phyloP scores from a whole-genome alignment of 257 asterid genomes.

The Solanum sejunctum region DNA sequence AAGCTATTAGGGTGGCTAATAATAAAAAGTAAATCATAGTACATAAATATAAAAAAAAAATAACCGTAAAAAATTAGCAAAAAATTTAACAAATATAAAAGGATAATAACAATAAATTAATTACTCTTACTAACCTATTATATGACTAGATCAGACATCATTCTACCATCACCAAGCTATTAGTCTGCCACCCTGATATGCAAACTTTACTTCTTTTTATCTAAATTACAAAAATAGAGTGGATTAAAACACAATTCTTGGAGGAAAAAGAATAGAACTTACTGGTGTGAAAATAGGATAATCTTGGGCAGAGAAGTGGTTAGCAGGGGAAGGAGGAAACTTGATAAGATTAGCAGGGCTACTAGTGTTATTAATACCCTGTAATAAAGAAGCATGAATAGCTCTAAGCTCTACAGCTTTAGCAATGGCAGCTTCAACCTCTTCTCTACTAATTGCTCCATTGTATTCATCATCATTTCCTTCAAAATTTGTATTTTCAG shows the following conservation, averaged over 20 bases:
- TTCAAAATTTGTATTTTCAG: background rate
- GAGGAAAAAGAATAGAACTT: conserved; percentile 6
- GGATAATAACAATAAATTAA: too few relatives aligned
- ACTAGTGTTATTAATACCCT: conserved; percentile 8
- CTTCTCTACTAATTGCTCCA: conserved; percentile 31
- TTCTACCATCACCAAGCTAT: too few relatives aligned
- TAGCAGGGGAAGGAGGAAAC: conserved; percentile 32
- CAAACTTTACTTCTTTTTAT: too few relatives aligned
- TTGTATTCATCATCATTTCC: conserved; percentile 5
- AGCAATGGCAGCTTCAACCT: conserved; percentile 66
- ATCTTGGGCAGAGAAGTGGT: conserved; percentile 63
- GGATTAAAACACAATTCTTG: background rate
- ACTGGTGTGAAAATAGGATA: conserved; percentile 95
- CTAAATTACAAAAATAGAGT: background rate
- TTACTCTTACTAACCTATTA: too few relatives aligned
- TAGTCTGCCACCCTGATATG: too few relatives aligned
- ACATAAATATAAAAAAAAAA: too few relatives aligned
- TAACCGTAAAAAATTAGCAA: too few relatives aligned
- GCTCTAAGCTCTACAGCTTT: conserved; percentile 90
- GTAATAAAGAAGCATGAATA: conserved; percentile 77
- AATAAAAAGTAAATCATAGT: too few relatives aligned
- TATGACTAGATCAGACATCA: too few relatives aligned
- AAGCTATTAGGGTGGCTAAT: too few relatives aligned
- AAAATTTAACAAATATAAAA: too few relatives aligned
- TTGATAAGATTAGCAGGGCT: conserved; percentile 36